Percentiles rank a stretch among this genome's conserved stretches.
Evolutionary conservation across 192 early-diverging fungal genomes (phyloP).

Genomic region (Powellomyces hirtus): DNA sequence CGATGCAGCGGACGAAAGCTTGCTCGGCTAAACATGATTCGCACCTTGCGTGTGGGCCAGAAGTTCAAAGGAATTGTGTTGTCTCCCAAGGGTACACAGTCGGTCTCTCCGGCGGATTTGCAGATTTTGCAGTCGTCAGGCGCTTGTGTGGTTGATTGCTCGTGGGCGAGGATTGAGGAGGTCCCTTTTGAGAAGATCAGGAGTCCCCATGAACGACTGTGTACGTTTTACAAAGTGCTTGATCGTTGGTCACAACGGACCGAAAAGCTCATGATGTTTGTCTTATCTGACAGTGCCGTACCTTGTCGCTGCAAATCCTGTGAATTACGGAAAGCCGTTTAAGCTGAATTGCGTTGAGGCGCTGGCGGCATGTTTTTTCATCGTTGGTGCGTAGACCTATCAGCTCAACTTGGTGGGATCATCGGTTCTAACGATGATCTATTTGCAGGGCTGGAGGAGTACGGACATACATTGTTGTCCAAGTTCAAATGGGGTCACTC

Average conservation of each 20-base stretch:
- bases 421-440: too few species aligned
- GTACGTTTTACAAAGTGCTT: constrained; percentile 40
- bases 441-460: constrained; percentile 48
- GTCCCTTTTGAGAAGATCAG: constrained; percentile 91
- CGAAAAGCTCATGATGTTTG: background rate
- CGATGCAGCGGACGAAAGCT: constrained; percentile 93
- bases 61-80: constrained; percentile 87
- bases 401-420: too few species aligned
- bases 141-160: constrained; percentile 93
- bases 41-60: constrained; percentile 71
- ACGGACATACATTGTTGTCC: constrained; percentile 72
- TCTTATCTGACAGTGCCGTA: constrained; percentile 69
- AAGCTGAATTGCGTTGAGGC: constrained; percentile 98
- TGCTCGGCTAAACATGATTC: constrained; percentile 74
- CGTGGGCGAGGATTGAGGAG: constrained; percentile 92
- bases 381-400: constrained; percentile 68
- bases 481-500: constrained; percentile 97
- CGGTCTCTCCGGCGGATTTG: constrained; percentile 83
- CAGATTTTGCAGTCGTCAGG: constrained; percentile 74
- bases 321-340: constrained; percentile 96
- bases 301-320: constrained; percentile 92
- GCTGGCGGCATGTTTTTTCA: constrained; percentile 89
- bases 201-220: constrained; percentile 78
- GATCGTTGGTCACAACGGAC: background rate
- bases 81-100: constrained; percentile 77